A percentile compares a stretch with the other conserved stretches of the same genome.
Evolutionary conservation across 2,329 filamentous ascomycete genomes (phyloP).

Genomic region (Aspergillus sp.): DNA sequence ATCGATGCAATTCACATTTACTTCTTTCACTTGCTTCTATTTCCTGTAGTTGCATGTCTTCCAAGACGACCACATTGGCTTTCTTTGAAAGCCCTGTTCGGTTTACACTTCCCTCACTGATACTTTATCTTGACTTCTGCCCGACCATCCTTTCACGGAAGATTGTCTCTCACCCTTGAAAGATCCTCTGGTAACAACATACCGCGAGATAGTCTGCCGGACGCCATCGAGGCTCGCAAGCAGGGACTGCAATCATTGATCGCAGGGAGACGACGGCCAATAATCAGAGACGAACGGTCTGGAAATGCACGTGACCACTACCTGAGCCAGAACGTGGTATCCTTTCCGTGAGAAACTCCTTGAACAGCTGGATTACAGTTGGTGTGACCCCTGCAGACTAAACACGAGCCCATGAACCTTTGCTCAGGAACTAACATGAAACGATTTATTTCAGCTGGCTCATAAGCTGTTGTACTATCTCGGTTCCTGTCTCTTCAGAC

Average conservation of each 20-base stretch:
- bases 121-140: too few relatives aligned
- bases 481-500: neutral
- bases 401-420: neutral
- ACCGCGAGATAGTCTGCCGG: too few relatives aligned
- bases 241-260: too few relatives aligned
- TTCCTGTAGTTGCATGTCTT: neutral
- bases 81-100: too few relatives aligned
- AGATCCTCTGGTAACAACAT: too few relatives aligned
- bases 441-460: neutral
- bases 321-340: neutral
- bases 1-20: slow-evolving; percentile 8
- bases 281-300: neutral
- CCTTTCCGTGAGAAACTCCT: neutral
- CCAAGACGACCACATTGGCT: too few relatives aligned
- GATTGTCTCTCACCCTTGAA: too few relatives aligned
- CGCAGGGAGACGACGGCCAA: too few relatives aligned
- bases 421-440: neutral
- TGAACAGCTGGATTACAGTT: neutral
- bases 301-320: neutral
- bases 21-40: too few relatives aligned
- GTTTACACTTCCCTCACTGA: too few relatives aligned
- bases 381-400: neutral
- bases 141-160: too few relatives aligned
- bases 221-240: too few relatives aligned
- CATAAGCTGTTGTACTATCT: neutral